phyloP scores from a whole-genome alignment of 140 eudicot species.

The Senecio squalidus region DNA sequence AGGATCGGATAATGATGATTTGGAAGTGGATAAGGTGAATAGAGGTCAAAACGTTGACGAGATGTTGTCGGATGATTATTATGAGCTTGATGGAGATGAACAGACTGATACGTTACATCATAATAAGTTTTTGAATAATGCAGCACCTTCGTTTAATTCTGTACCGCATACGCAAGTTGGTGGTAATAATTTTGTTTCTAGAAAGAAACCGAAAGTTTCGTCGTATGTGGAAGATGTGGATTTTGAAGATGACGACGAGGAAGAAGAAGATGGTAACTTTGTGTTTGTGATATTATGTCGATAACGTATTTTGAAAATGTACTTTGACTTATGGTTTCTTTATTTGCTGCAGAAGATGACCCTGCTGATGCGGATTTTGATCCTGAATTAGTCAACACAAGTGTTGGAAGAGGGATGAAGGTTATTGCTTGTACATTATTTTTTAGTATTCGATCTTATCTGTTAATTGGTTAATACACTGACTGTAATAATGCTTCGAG shows the following conservation, averaged over 20 bases:
- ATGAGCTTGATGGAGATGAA: slow-evolving; percentile 86
- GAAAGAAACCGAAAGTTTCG: slow-evolving; percentile 45
- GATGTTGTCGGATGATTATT: slow-evolving; percentile 96
- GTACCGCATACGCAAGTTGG: slow-evolving; percentile 34
- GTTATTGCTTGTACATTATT: slow-evolving; percentile 24
- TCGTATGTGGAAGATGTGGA: slow-evolving; percentile 46
- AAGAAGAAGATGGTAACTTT: slow-evolving; percentile 53
- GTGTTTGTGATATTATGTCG: not conserved
- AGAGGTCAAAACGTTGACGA: slow-evolving; percentile 61
- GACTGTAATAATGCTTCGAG: slow-evolving; percentile 8
- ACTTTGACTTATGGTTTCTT: not conserved
- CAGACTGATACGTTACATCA: slow-evolving; percentile 64
- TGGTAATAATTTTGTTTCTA: slow-evolving; percentile 23
- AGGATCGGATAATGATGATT: slow-evolving; percentile 44
- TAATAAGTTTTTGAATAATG: slow-evolving; percentile 31
- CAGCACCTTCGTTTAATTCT: slow-evolving; percentile 38
- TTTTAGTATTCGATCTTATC: slow-evolving; percentile 10
- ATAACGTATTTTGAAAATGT: too few species aligned
- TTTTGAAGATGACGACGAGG: slow-evolving; percentile 70
- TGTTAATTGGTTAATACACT: not conserved
- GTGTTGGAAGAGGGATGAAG: slow-evolving; percentile 50
- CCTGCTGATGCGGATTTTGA: slow-evolving; percentile 97
- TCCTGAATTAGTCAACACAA: slow-evolving; percentile 54
- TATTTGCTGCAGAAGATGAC: slow-evolving; percentile 75
- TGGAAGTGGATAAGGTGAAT: slow-evolving; percentile 41